Conservation (phyloP, 345 rosid species). For the Punica granatum region DNA sequence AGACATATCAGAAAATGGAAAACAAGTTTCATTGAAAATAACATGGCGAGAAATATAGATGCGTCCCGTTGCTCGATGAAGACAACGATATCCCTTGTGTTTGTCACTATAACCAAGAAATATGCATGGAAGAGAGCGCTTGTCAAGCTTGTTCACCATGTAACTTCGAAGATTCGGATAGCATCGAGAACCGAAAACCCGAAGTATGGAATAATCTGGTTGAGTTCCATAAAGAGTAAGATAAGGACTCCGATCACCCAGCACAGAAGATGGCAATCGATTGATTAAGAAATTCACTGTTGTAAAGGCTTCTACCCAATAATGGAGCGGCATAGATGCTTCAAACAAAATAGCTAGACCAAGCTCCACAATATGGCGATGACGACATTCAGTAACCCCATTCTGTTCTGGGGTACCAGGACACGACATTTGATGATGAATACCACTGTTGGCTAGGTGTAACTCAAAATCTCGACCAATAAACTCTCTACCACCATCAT, state of each 20-base stretch:
- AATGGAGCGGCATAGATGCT: not conserved
- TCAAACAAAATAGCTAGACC: not conserved
- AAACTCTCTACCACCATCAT: not conserved
- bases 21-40: too few relatives aligned
- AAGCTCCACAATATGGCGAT: not conserved
- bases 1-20: not conserved
- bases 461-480: not conserved
- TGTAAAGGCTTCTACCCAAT: not conserved
- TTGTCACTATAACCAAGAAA: constrained; percentile 3
- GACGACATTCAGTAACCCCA: not conserved
- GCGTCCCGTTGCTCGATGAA: too few relatives aligned
- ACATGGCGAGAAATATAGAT: too few relatives aligned
- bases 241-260: not conserved
- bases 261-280: not conserved
- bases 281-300: not conserved
- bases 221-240: not conserved
- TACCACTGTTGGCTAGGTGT: not conserved
- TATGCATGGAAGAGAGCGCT: not conserved
- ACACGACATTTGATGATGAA: not conserved
- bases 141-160: not conserved
- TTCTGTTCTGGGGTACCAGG: not conserved
- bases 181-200: not conserved
- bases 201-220: not conserved
- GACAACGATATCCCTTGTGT: not conserved
- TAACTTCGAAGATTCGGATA: not conserved